Evolutionary conservation across 2,329 filamentous ascomycete species (phyloP).

Genomic region (Aspergillus clavatus): DNA sequence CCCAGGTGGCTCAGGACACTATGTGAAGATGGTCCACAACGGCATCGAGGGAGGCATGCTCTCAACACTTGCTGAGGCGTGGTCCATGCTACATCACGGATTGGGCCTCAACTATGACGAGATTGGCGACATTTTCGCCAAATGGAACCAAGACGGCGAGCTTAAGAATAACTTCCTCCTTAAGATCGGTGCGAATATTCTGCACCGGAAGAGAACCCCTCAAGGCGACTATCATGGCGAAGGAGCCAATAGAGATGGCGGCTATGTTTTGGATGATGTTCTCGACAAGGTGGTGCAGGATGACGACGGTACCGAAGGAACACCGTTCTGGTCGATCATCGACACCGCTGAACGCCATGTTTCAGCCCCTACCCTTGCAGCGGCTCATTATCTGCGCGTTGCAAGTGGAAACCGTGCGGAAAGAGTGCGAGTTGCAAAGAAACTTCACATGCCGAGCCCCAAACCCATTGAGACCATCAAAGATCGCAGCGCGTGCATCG

Average conservation of each 20-base stretch:
- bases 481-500: conserved; percentile 46
- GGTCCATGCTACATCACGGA: conserved; percentile 57
- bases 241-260: conserved; percentile 29
- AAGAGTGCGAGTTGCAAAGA: conserved; percentile 49
- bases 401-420: conserved; percentile 59
- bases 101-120: conserved; percentile 57
- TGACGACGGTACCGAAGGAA: conserved; percentile 61
- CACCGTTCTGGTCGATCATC: conserved; percentile 60
- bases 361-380: conserved; percentile 59
- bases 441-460: conserved; percentile 42
- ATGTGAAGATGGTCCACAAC: conserved; percentile 73
- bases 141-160: conserved; percentile 58
- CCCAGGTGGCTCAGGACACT: conserved; percentile 61
- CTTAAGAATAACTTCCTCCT: conserved; percentile 59
- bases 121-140: conserved; percentile 54
- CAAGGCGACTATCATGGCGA: conserved; percentile 32
- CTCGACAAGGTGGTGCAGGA: conserved; percentile 70
- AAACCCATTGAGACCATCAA: conserved; percentile 26
- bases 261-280: conserved; percentile 56
- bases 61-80: conserved; percentile 59
- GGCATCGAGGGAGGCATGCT: conserved; percentile 71
- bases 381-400: conserved; percentile 59
- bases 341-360: conserved; percentile 60
- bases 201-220: conserved; percentile 46
- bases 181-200: conserved; percentile 59